Percentiles rank a stretch among this genome's conserved stretches.
phyloP scores from a whole-genome alignment of 495 filamentous ascomycete genomes.

The Penicillium argentinense region DNA sequence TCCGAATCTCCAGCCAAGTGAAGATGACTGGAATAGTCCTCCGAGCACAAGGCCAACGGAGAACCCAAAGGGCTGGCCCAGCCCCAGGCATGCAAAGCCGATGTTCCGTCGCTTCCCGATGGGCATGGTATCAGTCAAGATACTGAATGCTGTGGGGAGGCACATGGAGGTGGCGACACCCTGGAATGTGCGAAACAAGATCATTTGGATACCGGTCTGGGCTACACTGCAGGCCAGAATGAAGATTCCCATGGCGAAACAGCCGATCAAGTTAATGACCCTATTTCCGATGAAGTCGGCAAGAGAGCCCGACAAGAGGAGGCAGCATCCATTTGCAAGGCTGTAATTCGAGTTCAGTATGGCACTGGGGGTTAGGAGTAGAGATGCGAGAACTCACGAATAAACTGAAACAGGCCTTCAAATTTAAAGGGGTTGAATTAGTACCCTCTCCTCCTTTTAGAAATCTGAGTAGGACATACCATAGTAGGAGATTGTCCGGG shows the following conservation, averaged over 20 bases:
- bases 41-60: conserved; percentile 53
- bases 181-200: conserved; percentile 51
- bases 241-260: conserved; percentile 42
- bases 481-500: conserved; percentile 20
- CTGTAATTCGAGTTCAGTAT: conserved; percentile 4
- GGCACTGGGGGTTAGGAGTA: background rate
- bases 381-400: conserved; percentile 13
- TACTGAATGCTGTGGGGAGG: conserved; percentile 50
- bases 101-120: conserved; percentile 48
- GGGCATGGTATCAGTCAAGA: conserved; percentile 45
- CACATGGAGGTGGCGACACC: conserved; percentile 51
- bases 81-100: conserved; percentile 50
- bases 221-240: conserved; percentile 49
- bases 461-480: conserved; percentile 6
- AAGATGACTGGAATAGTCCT: conserved; percentile 42
- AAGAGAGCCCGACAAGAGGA: conserved; percentile 50
- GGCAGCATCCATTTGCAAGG: conserved; percentile 47
- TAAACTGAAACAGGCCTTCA: conserved; percentile 24
- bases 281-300: conserved; percentile 52
- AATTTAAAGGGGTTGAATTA: background rate
- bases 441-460: background rate
- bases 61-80: conserved; percentile 53
- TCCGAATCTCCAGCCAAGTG: conserved; percentile 48
- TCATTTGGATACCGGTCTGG: conserved; percentile 44
- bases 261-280: conserved; percentile 45